A percentile compares a stretch with the other conserved stretches of the same genome.
These are phyloP conservation scores for Punica granatum DNA, from an alignment of 345 rosid genomes.

Conservation along the genomic window DNA sequence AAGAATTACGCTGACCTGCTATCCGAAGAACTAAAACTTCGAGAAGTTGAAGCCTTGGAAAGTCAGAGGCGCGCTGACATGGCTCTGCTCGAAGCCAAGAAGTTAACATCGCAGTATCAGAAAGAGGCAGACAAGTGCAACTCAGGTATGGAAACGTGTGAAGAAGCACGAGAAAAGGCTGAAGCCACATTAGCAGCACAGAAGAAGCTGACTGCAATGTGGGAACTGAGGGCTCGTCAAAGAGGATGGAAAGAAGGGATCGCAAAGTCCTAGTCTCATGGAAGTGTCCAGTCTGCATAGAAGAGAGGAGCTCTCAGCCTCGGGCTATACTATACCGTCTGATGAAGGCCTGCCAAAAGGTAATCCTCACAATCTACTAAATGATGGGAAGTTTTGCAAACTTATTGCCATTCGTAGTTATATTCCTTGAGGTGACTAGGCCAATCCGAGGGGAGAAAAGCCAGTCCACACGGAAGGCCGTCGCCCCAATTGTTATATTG, in stretches of 20 bases:
- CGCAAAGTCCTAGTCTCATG: slow-evolving; percentile 40
- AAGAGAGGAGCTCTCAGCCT: not conserved
- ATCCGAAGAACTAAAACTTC: slow-evolving; percentile 72
- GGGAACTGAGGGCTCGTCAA: slow-evolving; percentile 85
- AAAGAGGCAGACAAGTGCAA: slow-evolving; percentile 98
- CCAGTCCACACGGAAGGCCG: not conserved
- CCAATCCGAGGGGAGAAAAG: not conserved
- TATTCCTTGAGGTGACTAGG: no score
- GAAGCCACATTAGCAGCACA: slow-evolving; percentile 62
- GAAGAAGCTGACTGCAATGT: slow-evolving; percentile 58
- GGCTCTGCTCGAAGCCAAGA: slow-evolving; percentile 90
- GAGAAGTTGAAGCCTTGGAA: slow-evolving; percentile 75
- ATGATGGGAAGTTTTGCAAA: not conserved
- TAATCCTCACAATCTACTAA: not conserved
- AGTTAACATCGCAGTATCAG: slow-evolving; percentile 80
- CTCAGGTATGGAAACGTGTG: slow-evolving; percentile 97
- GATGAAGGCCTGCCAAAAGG: not conserved
- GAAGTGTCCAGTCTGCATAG: slow-evolving; percentile 41
- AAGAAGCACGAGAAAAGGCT: slow-evolving; percentile 87
- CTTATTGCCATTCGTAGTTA: no score
- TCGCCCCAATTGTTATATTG: not conserved
- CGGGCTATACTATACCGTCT: not conserved
- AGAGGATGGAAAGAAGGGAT: slow-evolving; percentile 80
- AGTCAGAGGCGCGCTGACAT: slow-evolving; percentile 65
- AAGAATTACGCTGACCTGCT: slow-evolving; percentile 71